Evolutionary conservation across 1,284 basidiomycete genomes (phyloP).

Genomic region (Ganoderma sinense): DNA sequence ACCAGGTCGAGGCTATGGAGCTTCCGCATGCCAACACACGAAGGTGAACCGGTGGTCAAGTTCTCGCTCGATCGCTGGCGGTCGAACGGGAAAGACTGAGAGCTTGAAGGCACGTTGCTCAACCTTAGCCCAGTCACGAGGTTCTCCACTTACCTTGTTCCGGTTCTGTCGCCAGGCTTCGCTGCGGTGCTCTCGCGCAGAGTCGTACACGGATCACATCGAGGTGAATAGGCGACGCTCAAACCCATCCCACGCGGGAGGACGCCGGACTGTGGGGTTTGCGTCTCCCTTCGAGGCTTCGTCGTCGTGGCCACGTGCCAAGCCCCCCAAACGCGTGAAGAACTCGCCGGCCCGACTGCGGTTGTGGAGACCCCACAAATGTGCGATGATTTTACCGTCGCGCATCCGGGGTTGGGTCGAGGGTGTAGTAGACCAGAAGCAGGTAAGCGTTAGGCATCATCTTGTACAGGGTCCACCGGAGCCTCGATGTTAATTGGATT

Average conservation of each 20-base stretch:
- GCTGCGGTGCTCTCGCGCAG: not conserved
- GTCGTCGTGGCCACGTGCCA: not conserved
- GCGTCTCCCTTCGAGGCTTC: not conserved
- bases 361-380: not conserved
- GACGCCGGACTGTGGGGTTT: not conserved
- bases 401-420: not conserved
- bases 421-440: not conserved
- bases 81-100: not conserved
- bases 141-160: not conserved
- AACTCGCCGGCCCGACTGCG: not conserved
- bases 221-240: not conserved
- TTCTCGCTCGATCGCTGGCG: conserved; percentile 3
- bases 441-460: not conserved
- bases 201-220: not conserved
- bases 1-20: conserved; percentile 8
- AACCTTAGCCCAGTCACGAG: conserved; percentile 2
- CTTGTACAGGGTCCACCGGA: not conserved
- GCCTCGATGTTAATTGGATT: not conserved
- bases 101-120: conserved; percentile 2
- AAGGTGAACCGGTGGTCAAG: not conserved
- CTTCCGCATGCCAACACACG: not conserved
- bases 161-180: not conserved
- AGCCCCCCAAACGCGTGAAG: not conserved
- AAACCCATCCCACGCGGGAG: not conserved
- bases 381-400: not conserved